Evolutionary conservation across 2,329 filamentous ascomycete species (phyloP).

Genomic region (Helotiales sp.): DNA sequence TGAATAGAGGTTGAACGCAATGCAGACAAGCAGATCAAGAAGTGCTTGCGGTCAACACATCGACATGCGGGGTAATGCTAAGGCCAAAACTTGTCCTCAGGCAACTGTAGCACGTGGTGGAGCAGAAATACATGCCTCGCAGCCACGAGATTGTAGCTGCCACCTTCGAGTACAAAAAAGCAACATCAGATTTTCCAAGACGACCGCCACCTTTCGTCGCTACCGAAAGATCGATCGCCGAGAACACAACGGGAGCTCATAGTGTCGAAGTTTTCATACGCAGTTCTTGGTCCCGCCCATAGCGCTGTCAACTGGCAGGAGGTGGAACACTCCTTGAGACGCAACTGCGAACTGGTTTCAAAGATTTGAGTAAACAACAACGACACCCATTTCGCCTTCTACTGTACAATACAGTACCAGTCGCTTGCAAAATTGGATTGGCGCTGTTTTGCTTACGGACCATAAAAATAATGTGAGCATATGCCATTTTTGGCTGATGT

Average conservation of each 20-base stretch:
- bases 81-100: no score
- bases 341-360: constrained; percentile 30
- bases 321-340: constrained; percentile 27
- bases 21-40: neutral
- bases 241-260: neutral
- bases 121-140: constrained; percentile 20
- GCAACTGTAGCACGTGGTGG: no score
- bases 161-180: constrained; percentile 6
- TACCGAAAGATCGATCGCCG: neutral
- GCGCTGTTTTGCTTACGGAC: no score
- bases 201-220: constrained; percentile 17
- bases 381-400: no score
- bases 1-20: neutral
- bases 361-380: constrained; percentile 33
- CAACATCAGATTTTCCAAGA: constrained; percentile 22
- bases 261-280: neutral
- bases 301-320: constrained; percentile 20
- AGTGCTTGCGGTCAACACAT: neutral
- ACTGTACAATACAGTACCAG: no score
- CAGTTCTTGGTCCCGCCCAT: constrained; percentile 21
- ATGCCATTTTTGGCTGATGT: no score
- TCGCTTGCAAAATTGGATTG: no score
- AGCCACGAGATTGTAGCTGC: constrained; percentile 15
- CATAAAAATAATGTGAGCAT: no score
- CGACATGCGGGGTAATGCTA: neutral